These are phyloP conservation scores for Fagus crenata DNA, from an alignment of 306 rosid genomes.

Conservation along the genomic window DNA sequence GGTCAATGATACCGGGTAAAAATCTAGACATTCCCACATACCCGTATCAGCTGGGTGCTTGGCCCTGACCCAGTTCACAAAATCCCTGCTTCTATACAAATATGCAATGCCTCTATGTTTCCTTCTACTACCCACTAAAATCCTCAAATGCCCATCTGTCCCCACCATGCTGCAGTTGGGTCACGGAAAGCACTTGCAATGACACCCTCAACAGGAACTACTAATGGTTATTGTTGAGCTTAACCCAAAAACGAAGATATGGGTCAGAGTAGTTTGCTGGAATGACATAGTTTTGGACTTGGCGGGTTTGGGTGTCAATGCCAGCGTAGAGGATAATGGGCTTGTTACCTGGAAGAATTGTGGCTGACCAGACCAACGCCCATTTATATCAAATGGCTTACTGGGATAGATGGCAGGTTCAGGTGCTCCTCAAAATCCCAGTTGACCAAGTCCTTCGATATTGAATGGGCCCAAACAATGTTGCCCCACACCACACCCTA, in stretches of 20 bases:
- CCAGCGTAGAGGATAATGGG: constrained; percentile 81
- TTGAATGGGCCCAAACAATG: constrained; percentile 93
- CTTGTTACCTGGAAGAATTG: constrained; percentile 60
- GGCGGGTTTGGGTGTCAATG: constrained; percentile 38
- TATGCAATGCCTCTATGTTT: constrained; percentile 53
- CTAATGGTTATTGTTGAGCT: constrained; percentile 57
- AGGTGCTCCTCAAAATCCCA: constrained; percentile 73
- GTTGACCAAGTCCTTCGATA: constrained; percentile 67
- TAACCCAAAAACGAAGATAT: constrained; percentile 54
- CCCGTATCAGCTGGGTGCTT: constrained; percentile 67
- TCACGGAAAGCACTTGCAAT: constrained; percentile 66
- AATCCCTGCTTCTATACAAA: constrained; percentile 65
- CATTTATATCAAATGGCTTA: constrained; percentile 67
- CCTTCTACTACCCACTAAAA: constrained; percentile 57
- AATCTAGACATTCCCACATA: constrained; percentile 92
- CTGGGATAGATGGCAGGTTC: constrained; percentile 65
- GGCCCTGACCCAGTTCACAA: constrained; percentile 54
- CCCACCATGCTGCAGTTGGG: constrained; percentile 75
- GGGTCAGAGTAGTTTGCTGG: constrained; percentile 62
- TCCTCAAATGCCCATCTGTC: constrained; percentile 61
- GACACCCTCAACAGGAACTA: constrained; percentile 17
- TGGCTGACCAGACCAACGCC: constrained; percentile 92
- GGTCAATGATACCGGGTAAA: constrained; percentile 55
- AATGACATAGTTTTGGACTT: constrained; percentile 71
- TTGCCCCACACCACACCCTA: constrained; percentile 66